Evolutionary conservation across 192 early-diverging fungal genomes (phyloP).

Genomic region (Backusella australiensis): DNA sequence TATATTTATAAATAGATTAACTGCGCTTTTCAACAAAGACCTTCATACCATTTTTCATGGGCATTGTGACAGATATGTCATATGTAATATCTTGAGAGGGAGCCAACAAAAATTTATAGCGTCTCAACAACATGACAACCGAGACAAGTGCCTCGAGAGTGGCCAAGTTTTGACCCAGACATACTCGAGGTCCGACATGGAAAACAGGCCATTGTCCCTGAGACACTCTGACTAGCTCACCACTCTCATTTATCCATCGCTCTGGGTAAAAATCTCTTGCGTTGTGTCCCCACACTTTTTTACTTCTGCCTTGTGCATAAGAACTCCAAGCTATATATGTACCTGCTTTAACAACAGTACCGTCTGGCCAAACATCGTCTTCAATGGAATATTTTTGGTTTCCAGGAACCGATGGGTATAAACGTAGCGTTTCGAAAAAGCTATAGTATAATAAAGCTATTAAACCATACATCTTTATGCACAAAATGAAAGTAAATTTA

Average conservation of each 20-base stretch:
- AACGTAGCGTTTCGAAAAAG: conserved; percentile 55
- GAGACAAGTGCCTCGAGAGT: conserved; percentile 42
- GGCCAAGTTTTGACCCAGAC: conserved; percentile 40
- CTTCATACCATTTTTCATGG: conserved; percentile 36
- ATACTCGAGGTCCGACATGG: conserved; percentile 50
- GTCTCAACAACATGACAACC: conserved; percentile 35
- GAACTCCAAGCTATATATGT: conserved; percentile 45
- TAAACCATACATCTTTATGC: not conserved
- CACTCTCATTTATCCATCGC: conserved; percentile 53
- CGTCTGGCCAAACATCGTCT: conserved; percentile 62
- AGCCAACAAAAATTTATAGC: conserved; percentile 36
- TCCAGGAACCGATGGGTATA: conserved; percentile 66
- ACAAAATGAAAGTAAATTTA: conserved; percentile 11
- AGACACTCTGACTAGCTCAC: conserved; percentile 23
- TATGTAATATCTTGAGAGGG: conserved; percentile 30
- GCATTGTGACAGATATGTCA: conserved; percentile 12
- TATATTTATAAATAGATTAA: not conserved
- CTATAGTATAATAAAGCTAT: not conserved
- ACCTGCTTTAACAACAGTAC: conserved; percentile 49
- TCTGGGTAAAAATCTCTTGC: conserved; percentile 62
- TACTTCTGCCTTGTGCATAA: conserved; percentile 50
- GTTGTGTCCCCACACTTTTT: conserved; percentile 61
- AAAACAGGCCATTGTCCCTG: conserved; percentile 56
- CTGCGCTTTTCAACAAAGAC: conserved; percentile 26
- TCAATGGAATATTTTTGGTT: conserved; percentile 52